These are phyloP conservation scores for Cercospora citrullina DNA, from an alignment of 2,329 filamentous ascomycete species.

Conservation along the genomic window DNA sequence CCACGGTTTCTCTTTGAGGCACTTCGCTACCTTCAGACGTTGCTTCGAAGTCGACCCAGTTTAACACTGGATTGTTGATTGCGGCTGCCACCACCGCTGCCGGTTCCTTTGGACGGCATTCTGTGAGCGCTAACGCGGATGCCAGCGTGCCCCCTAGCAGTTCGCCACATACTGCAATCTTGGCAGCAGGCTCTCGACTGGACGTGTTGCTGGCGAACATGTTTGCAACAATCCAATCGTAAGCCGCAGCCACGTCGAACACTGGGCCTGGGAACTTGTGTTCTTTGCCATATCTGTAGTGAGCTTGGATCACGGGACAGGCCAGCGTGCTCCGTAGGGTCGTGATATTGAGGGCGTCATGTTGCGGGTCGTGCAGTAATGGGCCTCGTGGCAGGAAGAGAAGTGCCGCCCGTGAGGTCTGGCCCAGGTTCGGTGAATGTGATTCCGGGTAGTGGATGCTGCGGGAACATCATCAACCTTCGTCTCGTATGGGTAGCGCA, in stretches of 20 bases:
- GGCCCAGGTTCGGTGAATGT: conserved; percentile 32
- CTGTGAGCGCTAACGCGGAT: conserved; percentile 52
- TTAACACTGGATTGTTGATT: conserved; percentile 50
- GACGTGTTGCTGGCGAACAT: conserved; percentile 35
- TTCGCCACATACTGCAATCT: conserved; percentile 50
- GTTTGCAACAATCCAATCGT: conserved; percentile 43
- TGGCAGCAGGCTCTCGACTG: conserved; percentile 35
- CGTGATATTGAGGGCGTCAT: conserved; percentile 36
- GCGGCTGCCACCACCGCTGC: conserved; percentile 48
- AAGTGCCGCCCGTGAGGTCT: conserved; percentile 20
- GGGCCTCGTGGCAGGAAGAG: conserved; percentile 50
- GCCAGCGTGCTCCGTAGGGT: conserved; percentile 42
- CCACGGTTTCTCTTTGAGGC: conserved; percentile 15
- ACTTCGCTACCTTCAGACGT: neutral
- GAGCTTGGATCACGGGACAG: conserved; percentile 47
- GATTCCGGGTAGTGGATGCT: conserved; percentile 8
- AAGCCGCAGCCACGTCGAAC: conserved; percentile 50
- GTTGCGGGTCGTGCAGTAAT: conserved; percentile 32
- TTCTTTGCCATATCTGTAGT: conserved; percentile 45
- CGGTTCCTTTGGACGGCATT: conserved; percentile 44
- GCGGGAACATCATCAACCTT: neutral
- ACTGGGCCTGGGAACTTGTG: conserved; percentile 48
- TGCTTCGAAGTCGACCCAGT: conserved; percentile 44
- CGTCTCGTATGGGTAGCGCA: neutral
- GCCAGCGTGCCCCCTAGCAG: conserved; percentile 52